A percentile compares a stretch with the other conserved stretches of the same genome.
phyloP scores from a whole-genome alignment of 2,329 filamentous ascomycete genomes.

The Fusarium sp. region DNA sequence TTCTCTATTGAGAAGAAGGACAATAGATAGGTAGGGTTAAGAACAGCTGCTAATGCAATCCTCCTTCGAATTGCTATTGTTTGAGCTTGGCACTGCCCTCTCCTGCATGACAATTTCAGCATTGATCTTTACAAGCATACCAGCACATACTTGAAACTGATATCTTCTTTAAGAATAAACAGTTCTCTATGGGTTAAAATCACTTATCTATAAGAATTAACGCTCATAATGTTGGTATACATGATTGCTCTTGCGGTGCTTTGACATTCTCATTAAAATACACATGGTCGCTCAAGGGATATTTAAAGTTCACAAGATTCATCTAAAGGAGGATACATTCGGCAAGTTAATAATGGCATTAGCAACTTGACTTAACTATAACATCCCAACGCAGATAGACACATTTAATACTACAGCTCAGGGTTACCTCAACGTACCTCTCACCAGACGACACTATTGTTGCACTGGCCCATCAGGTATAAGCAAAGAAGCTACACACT shows the following conservation, averaged over 20 bases:
- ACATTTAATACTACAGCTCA: not conserved
- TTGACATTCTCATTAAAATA: not conserved
- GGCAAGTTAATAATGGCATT: too few relatives aligned
- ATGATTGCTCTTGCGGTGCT: not conserved
- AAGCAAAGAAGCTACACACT: not conserved
- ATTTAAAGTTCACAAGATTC: not conserved
- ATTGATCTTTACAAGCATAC: not conserved
- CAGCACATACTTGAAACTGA: not conserved
- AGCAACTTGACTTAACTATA: not conserved
- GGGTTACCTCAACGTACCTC: not conserved
- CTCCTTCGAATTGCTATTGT: not conserved
- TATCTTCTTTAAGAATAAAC: not conserved
- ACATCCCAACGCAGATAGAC: not conserved
- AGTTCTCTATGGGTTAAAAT: not conserved
- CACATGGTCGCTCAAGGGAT: not conserved
- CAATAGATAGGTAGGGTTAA: not conserved
- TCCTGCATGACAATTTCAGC: not conserved
- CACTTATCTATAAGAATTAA: not conserved
- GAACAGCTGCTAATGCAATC: constrained; percentile 1
- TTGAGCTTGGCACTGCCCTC: not conserved
- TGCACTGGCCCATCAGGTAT: not conserved
- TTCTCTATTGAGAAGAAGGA: not conserved
- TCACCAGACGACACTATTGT: not conserved
- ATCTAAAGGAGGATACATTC: not conserved
- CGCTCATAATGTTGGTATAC: not conserved